Base-by-base conservation (phyloP, 345 rosid genomes). In the Melaleuca quinquenervia region DNA sequence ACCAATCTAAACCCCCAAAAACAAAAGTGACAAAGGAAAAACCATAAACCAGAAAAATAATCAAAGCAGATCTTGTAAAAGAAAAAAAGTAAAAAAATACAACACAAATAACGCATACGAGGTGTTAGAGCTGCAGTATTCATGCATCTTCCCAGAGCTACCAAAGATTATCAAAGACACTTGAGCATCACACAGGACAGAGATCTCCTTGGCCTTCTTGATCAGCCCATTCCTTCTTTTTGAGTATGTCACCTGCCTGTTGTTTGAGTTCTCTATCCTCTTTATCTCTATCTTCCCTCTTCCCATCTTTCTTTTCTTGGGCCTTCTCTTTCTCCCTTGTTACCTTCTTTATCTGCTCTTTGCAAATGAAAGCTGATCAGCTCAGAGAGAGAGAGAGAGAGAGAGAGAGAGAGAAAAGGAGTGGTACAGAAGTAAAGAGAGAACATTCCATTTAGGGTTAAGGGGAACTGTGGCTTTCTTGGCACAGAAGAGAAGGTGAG, bases 251-350 rank as follows among this genome's bases (percentile, higher is more conserved):
- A 90, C 94, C 76, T 89, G 90, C 90, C 94, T 87, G 88, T 92
- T 90, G 88, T 87, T 89, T 8, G 87, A 62, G 89, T 92, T 92
- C 87, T 90, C 94, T 56, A 92, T 90, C 89, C 91, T 89, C 89
- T 89, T 92, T 85, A 92, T 90, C 92, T 92, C 92, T 26, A 90
- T 90, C 90, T 90, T 90, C 18, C 92, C 94, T 86, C 94, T 89
- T 55, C 94, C 94, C 94, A 92, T 90, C 58, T 86, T 70, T 36
- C 45, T 64, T 18, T 32, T 41, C 20, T 44, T 36, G 36, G 54
- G 20, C 12, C 44, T 83, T 13, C 44, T 5, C 36, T 27, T 62
- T 48, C n/a, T 48, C 44, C 53, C 32, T n/a, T 27, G 45, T 60
- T 50, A 27, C 21, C 44, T 49, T 80, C 48, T 50, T 11, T 70